Evolutionary conservation across 768 basidiomycete genomes (phyloP).

Genomic region (Pleurotus tuoliensis): DNA sequence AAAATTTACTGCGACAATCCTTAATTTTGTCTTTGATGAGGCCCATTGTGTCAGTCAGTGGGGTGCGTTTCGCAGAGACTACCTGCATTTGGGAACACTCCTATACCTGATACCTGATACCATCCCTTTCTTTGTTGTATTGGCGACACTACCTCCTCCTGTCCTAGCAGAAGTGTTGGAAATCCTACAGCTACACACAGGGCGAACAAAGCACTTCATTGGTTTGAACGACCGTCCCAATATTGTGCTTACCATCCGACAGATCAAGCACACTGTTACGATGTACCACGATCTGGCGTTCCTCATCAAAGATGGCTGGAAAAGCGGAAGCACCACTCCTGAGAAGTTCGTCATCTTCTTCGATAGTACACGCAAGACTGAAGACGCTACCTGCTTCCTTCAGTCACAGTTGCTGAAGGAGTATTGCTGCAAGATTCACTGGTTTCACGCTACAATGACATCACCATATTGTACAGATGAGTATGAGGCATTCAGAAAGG

Average conservation of each 20-base stretch:
- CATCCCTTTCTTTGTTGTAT: constrained; percentile 26
- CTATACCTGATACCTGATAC: constrained; percentile 24
- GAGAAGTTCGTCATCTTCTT: constrained; percentile 23
- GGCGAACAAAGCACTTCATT: constrained; percentile 7
- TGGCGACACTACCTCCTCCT: constrained; percentile 27
- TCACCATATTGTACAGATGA: constrained; percentile 14
- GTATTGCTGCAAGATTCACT: constrained; percentile 15
- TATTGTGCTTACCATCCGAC: constrained; percentile 21
- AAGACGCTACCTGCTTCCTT: constrained; percentile 11
- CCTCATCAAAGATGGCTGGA: constrained; percentile 14
- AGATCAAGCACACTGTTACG: constrained; percentile 17
- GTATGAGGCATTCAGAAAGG: constrained; percentile 10
- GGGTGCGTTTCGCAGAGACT: constrained; percentile 33
- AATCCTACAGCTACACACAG: constrained; percentile 10
- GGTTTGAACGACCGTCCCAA: constrained; percentile 29
- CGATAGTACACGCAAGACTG: constrained; percentile 17
- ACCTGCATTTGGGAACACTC: constrained; percentile 20
- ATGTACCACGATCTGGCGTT: constrained; percentile 22
- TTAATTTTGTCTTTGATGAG: constrained; percentile 33
- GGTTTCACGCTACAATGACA: constrained; percentile 26
- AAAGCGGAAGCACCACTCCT: constrained; percentile 2
- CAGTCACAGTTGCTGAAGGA: constrained; percentile 7
- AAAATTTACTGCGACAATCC: constrained; percentile 15
- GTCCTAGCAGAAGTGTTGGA: constrained; percentile 19
- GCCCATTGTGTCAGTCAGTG: constrained; percentile 37